Conservation (phyloP, 768 basidiomycete genomes). For the Guyanaporus albipodus region DNA sequence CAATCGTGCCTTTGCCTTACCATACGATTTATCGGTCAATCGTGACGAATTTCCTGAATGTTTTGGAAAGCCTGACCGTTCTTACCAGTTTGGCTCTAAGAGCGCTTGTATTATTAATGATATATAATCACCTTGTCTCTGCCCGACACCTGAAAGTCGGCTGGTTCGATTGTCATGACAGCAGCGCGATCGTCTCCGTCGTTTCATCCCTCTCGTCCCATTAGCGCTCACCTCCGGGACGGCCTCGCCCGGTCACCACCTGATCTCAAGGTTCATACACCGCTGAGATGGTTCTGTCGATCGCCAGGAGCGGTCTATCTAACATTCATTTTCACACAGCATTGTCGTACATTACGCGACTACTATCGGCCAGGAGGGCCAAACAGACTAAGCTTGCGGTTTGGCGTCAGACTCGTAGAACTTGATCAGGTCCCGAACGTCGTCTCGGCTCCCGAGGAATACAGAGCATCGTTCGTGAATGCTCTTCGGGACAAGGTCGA, state of each 20-base stretch:
- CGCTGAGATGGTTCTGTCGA: no score
- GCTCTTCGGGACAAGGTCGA: slow-evolving; percentile 81
- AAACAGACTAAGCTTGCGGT: slow-evolving; percentile 7
- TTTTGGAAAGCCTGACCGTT: neutral
- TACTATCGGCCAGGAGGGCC: no score
- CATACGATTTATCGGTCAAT: neutral
- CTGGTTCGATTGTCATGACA: neutral
- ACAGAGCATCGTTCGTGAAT: slow-evolving; percentile 94
- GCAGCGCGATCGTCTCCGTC: no score
- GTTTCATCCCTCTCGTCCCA: no score
- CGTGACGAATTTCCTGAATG: neutral
- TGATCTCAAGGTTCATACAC: neutral
- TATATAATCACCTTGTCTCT: slow-evolving; percentile 6
- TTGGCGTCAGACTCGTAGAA: slow-evolving; percentile 58
- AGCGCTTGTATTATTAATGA: slow-evolving; percentile 21
- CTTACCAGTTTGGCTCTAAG: neutral
- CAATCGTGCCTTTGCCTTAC: no score
- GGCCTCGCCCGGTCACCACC: no score
- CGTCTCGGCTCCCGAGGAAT: slow-evolving; percentile 91
- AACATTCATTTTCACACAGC: neutral
- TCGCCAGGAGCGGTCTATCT: no score
- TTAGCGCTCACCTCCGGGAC: no score
- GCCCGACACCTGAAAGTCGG: neutral
- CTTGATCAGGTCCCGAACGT: slow-evolving; percentile 85
- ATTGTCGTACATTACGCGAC: slow-evolving; percentile 6